A percentile compares a stretch with the other conserved stretches of the same genome.
Conservation (phyloP, 2,329 filamentous ascomycete species). For the Colletotrichum sp. region DNA sequence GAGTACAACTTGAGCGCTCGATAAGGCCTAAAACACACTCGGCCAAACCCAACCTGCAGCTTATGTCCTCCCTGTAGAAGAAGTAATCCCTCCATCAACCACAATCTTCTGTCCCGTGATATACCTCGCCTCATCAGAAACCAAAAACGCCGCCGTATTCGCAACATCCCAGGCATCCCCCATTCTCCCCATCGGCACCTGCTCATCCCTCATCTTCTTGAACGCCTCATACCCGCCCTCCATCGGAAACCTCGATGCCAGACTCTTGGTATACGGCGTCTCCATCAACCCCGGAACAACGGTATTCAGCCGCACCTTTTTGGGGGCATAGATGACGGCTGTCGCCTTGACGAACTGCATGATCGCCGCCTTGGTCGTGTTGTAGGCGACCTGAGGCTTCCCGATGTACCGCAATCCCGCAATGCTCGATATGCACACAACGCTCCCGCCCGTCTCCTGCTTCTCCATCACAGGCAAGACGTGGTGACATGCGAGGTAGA, state of each 20-base stretch:
- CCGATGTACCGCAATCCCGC: slow-evolving; percentile 56
- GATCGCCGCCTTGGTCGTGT: slow-evolving; percentile 54
- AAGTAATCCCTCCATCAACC: slow-evolving; percentile 50
- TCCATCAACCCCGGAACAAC: slow-evolving; percentile 63
- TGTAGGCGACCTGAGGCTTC: slow-evolving; percentile 58
- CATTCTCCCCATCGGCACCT: slow-evolving; percentile 65
- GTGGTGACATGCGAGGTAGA: slow-evolving; percentile 57
- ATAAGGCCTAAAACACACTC: too few relatives aligned
- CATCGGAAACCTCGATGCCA: slow-evolving; percentile 51
- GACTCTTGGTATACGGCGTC: slow-evolving; percentile 47
- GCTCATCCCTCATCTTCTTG: slow-evolving; percentile 52
- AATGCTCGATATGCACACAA: slow-evolving; percentile 53
- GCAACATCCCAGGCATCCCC: slow-evolving; percentile 66
- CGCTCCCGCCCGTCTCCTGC: slow-evolving; percentile 41
- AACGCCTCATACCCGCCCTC: slow-evolving; percentile 31
- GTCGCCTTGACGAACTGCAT: slow-evolving; percentile 55
- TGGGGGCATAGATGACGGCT: slow-evolving; percentile 52
- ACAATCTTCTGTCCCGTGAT: slow-evolving; percentile 63
- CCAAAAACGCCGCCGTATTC: slow-evolving; percentile 58
- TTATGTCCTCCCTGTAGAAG: slow-evolving; percentile 32
- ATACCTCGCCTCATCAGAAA: slow-evolving; percentile 56
- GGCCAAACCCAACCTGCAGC: too few relatives aligned
- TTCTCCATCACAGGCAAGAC: slow-evolving; percentile 60
- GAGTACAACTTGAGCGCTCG: too few relatives aligned
- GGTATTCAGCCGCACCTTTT: slow-evolving; percentile 54